Evolutionary conservation across 2,329 filamentous ascomycete species (phyloP).

Genomic region (Neonectria punicea): DNA sequence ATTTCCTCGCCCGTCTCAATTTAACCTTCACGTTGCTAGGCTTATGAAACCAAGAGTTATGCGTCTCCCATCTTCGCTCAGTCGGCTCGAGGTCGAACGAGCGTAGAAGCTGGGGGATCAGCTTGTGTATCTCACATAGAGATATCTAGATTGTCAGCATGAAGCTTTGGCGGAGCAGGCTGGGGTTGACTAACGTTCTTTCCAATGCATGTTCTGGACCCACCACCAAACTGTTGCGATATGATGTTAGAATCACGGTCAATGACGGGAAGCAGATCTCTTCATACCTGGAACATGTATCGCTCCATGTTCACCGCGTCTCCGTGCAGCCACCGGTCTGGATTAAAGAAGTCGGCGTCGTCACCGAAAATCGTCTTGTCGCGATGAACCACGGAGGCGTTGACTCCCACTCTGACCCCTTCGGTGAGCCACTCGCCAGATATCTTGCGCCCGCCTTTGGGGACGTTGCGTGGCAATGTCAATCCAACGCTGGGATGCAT

Average conservation of each 20-base stretch:
- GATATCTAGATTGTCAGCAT: constrained; percentile 3
- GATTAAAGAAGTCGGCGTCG: constrained; percentile 19
- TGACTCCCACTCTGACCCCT: constrained; percentile 14
- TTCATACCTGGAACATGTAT: constrained; percentile 5
- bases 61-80: not conserved
- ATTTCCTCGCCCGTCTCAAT: not conserved
- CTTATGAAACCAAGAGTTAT: constrained; percentile 3
- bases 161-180: no score
- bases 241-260: not conserved
- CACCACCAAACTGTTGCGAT: constrained; percentile 10
- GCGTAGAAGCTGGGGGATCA: constrained; percentile 7
- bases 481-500: constrained; percentile 15
- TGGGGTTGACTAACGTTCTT: constrained; percentile 3
- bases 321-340: constrained; percentile 14
- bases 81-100: not conserved
- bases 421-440: not conserved
- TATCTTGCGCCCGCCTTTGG: not conserved
- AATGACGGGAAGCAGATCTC: no score
- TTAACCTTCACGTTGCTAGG: not conserved
- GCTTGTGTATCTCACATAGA: constrained; percentile 19
- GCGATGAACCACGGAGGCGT: constrained; percentile 15
- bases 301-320: constrained; percentile 11
- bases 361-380: constrained; percentile 17
- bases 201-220: constrained; percentile 19
- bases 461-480: not conserved